Percentiles rank a stretch among this genome's conserved stretches.
phyloP scores from a whole-genome alignment of 768 basidiomycete genomes.

The Tremella yokohamensis region DNA sequence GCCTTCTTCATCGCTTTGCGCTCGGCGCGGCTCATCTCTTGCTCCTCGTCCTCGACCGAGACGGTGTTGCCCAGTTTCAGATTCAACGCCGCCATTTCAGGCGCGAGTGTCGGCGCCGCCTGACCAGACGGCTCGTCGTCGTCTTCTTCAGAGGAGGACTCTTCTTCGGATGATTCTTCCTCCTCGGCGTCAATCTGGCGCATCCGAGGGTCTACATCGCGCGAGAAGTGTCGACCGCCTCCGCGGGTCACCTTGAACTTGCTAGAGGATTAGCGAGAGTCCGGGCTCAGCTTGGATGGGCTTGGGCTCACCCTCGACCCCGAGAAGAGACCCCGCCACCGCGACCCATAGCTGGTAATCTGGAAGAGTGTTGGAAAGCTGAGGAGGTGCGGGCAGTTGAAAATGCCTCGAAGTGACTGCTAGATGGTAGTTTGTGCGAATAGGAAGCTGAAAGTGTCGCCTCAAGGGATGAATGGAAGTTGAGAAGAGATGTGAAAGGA shows the following conservation, averaged over 20 bases:
- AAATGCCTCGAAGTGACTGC: no score
- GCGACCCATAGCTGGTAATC: conserved; percentile 32
- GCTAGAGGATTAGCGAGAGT: conserved; percentile 40
- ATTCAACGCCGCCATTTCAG: conserved; percentile 41
- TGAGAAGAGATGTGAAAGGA: no score
- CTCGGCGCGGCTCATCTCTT: conserved; percentile 67
- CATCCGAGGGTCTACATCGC: conserved; percentile 52
- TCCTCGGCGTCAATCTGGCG: conserved; percentile 26
- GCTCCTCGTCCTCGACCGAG: conserved; percentile 34
- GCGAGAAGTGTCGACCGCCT: conserved; percentile 75
- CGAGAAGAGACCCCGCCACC: conserved; percentile 42
- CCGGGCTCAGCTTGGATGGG: background rate
- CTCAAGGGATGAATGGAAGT: no score
- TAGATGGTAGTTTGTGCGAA: no score
- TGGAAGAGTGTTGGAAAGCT: no score
- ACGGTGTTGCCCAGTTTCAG: conserved; percentile 52
- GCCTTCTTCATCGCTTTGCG: conserved; percentile 80
- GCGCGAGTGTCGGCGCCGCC: conserved; percentile 42
- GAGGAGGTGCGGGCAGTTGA: no score
- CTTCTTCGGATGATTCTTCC: conserved; percentile 29
- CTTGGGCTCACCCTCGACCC: conserved; percentile 44
- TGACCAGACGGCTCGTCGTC: conserved; percentile 43
- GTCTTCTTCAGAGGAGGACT: conserved; percentile 53
- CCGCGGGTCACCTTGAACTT: conserved; percentile 84
- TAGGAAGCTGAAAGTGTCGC: no score